Base-by-base conservation (phyloP, 805 yeast species). In the Komagataella mondaviorum region DNA sequence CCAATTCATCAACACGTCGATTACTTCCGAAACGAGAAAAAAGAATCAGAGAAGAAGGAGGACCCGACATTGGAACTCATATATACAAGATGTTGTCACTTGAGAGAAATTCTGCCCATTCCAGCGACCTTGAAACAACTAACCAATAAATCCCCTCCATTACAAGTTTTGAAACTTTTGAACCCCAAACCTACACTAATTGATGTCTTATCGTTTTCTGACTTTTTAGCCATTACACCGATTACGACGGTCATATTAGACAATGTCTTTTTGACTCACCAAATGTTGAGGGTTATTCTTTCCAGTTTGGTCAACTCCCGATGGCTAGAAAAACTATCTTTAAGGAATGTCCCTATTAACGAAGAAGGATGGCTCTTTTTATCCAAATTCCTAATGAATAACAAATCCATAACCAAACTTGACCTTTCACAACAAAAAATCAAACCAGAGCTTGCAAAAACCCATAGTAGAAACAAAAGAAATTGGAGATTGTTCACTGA, bases 181-280 rank as follows among this genome's bases (percentile, higher is more conserved):
- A 78, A 78, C 56, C 83, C 83, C 1, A 75, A 71, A 54, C 83
- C 83, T 2, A 78, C 83, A 0, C 62, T 77, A 48, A 76, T 78
- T 53, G 83, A 78, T 60, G 71, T 77, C 7, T 64, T 78, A 23
- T 78, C 83, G 5, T 78, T 78, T 57, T 69, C 79, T 53, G 83
- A 78, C 56, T 78, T 78, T 57, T 67, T 78, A 36, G 73, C 82
- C 1, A 76, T 78, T 49, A 76, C 78, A 0, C 81, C 81, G 4
- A 71, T 78, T 45, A 68, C 75, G 51, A 77, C 81, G 1, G 70
- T 78, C 4, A 77, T 78, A 23, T 77, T 78, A 56, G 83, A 78
- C 60, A 78, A 78, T 57, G 83, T 78, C 23, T 66, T 76, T 1
- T 68, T 78, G 66, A 74, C 76, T 20, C 69, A 74, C 3, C 78